phyloP scores from a whole-genome alignment of 2,329 filamentous ascomycete genomes.

The Penicillium sp. region DNA sequence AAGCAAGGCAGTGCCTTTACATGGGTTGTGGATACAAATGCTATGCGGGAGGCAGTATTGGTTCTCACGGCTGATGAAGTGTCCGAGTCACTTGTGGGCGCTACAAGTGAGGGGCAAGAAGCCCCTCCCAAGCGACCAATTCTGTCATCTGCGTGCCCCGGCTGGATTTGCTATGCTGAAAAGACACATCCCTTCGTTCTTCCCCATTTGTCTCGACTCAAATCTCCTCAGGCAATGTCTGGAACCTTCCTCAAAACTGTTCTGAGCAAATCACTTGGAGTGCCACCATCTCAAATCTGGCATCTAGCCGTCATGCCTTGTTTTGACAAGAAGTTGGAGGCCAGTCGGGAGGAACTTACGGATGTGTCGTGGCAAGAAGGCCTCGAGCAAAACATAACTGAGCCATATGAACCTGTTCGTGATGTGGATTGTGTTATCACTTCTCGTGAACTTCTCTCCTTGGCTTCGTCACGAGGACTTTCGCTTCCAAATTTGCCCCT shows the following conservation, averaged over 20 bases:
- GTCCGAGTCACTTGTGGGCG: conserved; percentile 39
- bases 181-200: conserved; percentile 95
- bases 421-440: conserved; percentile 99
- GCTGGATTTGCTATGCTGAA: conserved; percentile 98
- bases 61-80: conserved; percentile 76
- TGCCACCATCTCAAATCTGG: conserved; percentile 82
- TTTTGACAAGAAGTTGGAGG: conserved; percentile 98
- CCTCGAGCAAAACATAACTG: conserved; percentile 31
- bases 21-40: conserved; percentile 89
- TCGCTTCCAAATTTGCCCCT: conserved; percentile 72
- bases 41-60: conserved; percentile 77
- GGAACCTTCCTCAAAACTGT: conserved; percentile 89
- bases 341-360: conserved; percentile 88
- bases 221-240: conserved; percentile 89
- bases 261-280: conserved; percentile 69
- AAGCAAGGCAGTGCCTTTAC: conserved; percentile 74
- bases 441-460: conserved; percentile 87
- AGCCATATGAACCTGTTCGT: conserved; percentile 56
- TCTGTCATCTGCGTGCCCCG: conserved; percentile 87
- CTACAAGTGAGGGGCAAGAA: conserved; percentile 16
- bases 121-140: conserved; percentile 43
- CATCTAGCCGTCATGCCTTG: conserved; percentile 97
- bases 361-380: conserved; percentile 66
- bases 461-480: conserved; percentile 77
- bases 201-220: conserved; percentile 84